These are phyloP conservation scores for Lentinula raphanica DNA, from an alignment of 768 basidiomycete genomes.

Conservation along the genomic window DNA sequence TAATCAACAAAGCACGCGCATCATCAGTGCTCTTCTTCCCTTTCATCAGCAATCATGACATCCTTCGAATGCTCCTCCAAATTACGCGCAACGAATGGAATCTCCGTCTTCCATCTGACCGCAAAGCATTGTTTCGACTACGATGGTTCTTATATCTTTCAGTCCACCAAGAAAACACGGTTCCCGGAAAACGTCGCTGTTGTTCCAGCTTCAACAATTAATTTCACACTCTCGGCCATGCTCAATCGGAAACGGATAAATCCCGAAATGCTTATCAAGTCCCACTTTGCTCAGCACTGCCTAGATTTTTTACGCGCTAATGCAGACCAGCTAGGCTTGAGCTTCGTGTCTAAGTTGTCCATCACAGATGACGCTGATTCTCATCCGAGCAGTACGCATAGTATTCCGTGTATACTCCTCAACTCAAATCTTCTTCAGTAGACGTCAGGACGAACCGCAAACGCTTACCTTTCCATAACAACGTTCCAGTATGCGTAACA, in stretches of 20 bases:
- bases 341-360: conserved; percentile 48
- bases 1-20: background rate
- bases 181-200: conserved; percentile 43
- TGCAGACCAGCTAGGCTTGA: conserved; percentile 49
- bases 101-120: conserved; percentile 40
- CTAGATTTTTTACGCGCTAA: conserved; percentile 53
- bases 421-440: conserved; percentile 23
- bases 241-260: conserved; percentile 39
- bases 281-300: conserved; percentile 47
- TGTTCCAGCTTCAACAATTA: conserved; percentile 41
- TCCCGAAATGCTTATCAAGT: conserved; percentile 36
- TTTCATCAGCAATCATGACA: conserved; percentile 3
- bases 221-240: conserved; percentile 50
- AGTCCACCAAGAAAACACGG: conserved; percentile 30
- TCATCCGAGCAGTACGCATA: conserved; percentile 33
- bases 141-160: conserved; percentile 17
- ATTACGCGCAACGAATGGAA: conserved; percentile 39
- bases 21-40: background rate
- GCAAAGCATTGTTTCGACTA: conserved; percentile 36
- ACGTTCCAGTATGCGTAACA: conserved; percentile 33
- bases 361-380: conserved; percentile 36
- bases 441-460: conserved; percentile 31
- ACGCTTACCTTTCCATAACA: conserved; percentile 20
- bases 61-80: conserved; percentile 17
- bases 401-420: conserved; percentile 8